Evolutionary conservation across 208 protist genomes (phyloP), one percentile per base, ranked within the genome.

Genomic region (Acanthamoeba culbertsoni): DNA sequence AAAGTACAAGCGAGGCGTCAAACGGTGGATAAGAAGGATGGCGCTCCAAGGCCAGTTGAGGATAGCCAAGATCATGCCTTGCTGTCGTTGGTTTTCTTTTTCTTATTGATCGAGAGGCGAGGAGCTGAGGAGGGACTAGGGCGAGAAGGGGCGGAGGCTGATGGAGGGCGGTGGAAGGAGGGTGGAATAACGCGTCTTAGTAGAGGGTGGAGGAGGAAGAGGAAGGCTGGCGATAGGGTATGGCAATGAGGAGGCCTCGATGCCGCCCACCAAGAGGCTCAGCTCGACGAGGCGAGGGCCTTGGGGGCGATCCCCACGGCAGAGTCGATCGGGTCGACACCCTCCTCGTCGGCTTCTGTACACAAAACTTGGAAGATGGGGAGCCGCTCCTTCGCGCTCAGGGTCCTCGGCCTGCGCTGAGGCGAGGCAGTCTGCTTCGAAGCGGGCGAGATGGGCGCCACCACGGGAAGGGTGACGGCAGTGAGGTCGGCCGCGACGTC

Each of bases 361-460:
- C 71, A 82, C 71, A 82, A 82, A 82, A 82, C 71, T 82, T 82
- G 71, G 43, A 82, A 82, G 3, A 82, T 82, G 43, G 71, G 71
- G 0, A 82, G 71, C 53, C 71, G 26, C 71, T 82, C 71, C 71
- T 82, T 82, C 42, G 71, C 71, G 42, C 71, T 82, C 37, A 53
- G 43, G 7, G 71, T 82, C 28, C 71, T 16, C 71, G 71, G 71
- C 71, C 71, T 45, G 71, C 33, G 71, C 23, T 48, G 71, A 26
- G 26, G 71, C 10, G 40, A 10, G 16, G 71, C 20, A 26, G 23
- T 42, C 26, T 18, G 42, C 7, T 18, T 20, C 23, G 71, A 20
- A 35, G 37, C 53, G 18, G 37, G 37, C 8, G 16, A 45, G 12
- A 37, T 20, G 16, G 26, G 23, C 51, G 51, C 1, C 1, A 37